Percentiles rank a stretch among this genome's conserved stretches.
Conservation (phyloP, 495 filamentous ascomycete genomes). For the Ascodesmis nigricans region DNA sequence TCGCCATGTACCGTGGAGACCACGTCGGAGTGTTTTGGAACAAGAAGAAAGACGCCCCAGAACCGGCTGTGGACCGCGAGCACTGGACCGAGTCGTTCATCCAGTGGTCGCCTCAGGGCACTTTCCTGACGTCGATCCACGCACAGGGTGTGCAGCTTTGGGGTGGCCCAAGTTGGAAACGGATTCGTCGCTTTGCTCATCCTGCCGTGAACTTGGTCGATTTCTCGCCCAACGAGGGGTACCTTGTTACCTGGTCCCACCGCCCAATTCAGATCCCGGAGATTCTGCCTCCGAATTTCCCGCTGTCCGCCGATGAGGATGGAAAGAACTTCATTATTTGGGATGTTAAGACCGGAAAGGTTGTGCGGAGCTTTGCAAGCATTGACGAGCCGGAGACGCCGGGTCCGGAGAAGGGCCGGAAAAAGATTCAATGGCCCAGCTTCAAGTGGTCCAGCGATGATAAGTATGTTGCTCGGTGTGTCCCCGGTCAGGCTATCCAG, state of each 20-base stretch:
- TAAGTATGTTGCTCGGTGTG: constrained; percentile 86
- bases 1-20: constrained; percentile 74
- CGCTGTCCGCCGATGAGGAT: constrained; percentile 73
- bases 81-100: constrained; percentile 96
- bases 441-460: constrained; percentile 99
- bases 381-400: constrained; percentile 44
- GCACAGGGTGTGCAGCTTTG: constrained; percentile 88
- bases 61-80: constrained; percentile 67
- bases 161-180: constrained; percentile 73
- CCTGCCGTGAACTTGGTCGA: constrained; percentile 88
- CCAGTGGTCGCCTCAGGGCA: constrained; percentile 90
- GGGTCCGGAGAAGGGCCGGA: constrained; percentile 44
- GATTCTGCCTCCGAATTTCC: constrained; percentile 39
- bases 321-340: constrained; percentile 98
- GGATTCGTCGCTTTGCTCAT: constrained; percentile 81
- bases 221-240: constrained; percentile 83
- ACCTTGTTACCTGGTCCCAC: constrained; percentile 90
- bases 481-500: constrained; percentile 68
- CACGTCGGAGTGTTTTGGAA: constrained; percentile 94
- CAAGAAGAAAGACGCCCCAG: constrained; percentile 75
- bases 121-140: constrained; percentile 84
- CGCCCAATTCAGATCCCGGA: constrained; percentile 78
- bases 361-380: constrained; percentile 75
- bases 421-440: constrained; percentile 91
- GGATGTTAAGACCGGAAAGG: constrained; percentile 80